phyloP scores from a whole-genome alignment of 768 basidiomycete genomes.

The Tremella mesenterica region DNA sequence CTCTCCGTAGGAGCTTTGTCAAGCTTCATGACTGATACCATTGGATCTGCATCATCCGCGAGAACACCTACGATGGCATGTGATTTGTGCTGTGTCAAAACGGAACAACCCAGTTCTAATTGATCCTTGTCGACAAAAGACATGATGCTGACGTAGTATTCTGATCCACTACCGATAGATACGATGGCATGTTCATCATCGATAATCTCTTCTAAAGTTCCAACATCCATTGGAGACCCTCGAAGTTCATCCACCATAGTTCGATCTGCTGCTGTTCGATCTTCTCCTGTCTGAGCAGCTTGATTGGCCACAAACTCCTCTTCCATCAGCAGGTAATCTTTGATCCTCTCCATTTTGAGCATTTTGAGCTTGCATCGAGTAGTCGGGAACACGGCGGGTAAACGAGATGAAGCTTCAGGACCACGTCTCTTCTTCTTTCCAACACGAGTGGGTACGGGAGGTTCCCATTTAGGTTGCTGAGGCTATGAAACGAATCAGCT shows the following conservation, averaged over 20 bases:
- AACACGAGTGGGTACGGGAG: conserved; percentile 89
- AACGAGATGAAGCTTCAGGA: conserved; percentile 80
- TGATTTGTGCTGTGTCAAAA: conserved; percentile 90
- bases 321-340: conserved; percentile 86
- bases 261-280: conserved; percentile 91
- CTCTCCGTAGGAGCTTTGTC: conserved; percentile 99
- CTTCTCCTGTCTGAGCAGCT: conserved; percentile 54
- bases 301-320: conserved; percentile 49
- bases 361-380: conserved; percentile 91
- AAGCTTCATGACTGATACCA: conserved; percentile 97
- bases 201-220: conserved; percentile 83
- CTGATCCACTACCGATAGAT: conserved; percentile 85
- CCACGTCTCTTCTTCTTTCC: conserved; percentile 95
- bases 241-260: conserved; percentile 88
- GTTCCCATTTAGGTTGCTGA: conserved; percentile 83
- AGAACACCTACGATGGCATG: conserved; percentile 91
- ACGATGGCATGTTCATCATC: conserved; percentile 67
- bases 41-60: conserved; percentile 87
- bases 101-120: conserved; percentile 90
- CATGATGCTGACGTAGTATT: conserved; percentile 96
- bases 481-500: not conserved
- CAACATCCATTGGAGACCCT: conserved; percentile 95
- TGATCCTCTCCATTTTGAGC: conserved; percentile 94
- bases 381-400: conserved; percentile 86
- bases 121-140: conserved; percentile 97